These are phyloP conservation scores for Phytophthora europaea DNA, from an alignment of 352 stramenopile genomes.

Conservation along the genomic window DNA sequence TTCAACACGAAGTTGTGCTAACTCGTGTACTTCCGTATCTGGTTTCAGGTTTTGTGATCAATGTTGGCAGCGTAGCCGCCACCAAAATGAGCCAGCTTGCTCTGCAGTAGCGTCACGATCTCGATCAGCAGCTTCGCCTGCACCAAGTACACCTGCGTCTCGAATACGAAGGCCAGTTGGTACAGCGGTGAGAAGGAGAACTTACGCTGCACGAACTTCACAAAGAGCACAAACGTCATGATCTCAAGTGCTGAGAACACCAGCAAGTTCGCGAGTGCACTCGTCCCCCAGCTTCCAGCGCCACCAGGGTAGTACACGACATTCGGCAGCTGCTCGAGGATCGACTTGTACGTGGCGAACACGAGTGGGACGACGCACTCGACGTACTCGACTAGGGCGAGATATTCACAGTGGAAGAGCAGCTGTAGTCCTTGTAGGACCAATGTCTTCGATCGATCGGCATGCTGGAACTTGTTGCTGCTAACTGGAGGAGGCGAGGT, in stretches of 20 bases:
- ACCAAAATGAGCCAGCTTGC: neutral
- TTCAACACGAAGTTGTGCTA: neutral
- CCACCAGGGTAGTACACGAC: conserved; percentile 41
- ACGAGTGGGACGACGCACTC: conserved; percentile 49
- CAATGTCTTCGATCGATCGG: conserved; percentile 4
- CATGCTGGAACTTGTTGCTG: neutral
- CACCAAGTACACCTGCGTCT: conserved; percentile 6
- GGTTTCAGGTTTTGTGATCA: neutral
- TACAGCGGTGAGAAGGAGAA: conserved; percentile 12
- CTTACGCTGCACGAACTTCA: conserved; percentile 25
- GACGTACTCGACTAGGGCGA: conserved; percentile 50
- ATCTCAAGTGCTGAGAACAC: conserved; percentile 47
- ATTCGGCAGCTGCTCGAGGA: conserved; percentile 46
- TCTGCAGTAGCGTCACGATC: conserved; percentile 7
- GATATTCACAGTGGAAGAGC: conserved; percentile 50
- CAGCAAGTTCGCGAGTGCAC: conserved; percentile 9
- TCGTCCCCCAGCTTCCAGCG: conserved; percentile 10
- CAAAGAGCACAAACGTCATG: conserved; percentile 35
- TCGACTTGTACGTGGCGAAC: conserved; percentile 42
- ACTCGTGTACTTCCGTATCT: neutral
- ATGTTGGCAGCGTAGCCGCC: conserved; percentile 5
- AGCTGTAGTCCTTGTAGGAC: conserved; percentile 34
- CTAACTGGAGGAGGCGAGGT: neutral
- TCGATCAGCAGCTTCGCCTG: conserved; percentile 5
- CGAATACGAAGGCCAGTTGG: conserved; percentile 14